These are phyloP conservation scores for Botryotinia narcissicola DNA, from an alignment of 2,329 filamentous ascomycete species.

Conservation along the genomic window DNA sequence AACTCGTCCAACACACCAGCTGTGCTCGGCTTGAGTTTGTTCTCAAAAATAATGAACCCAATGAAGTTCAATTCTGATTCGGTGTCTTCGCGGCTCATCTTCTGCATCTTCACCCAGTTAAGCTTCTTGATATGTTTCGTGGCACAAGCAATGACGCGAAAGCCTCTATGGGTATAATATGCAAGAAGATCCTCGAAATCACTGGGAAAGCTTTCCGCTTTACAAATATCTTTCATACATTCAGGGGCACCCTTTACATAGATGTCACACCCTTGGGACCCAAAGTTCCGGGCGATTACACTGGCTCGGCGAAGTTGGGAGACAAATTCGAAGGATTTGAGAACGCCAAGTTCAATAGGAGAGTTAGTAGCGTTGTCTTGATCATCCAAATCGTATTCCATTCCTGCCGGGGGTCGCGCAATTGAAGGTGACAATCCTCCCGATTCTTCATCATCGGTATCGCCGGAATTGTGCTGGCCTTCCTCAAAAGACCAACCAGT, in stretches of 20 bases:
- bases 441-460: conserved; percentile 70
- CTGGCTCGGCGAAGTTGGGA: conserved; percentile 89
- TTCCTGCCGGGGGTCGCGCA: conserved; percentile 70
- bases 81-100: conserved; percentile 83
- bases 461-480: conserved; percentile 65
- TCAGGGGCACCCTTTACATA: conserved; percentile 97
- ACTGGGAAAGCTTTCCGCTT: conserved; percentile 74
- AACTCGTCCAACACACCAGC: conserved; percentile 79
- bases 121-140: conserved; percentile 84
- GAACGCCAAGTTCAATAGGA: conserved; percentile 80
- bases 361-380: conserved; percentile 39
- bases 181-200: conserved; percentile 89
- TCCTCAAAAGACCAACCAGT: conserved; percentile 92
- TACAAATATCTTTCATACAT: conserved; percentile 92
- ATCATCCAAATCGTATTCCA: conserved; percentile 57
- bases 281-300: conserved; percentile 86
- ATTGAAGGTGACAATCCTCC: conserved; percentile 80
- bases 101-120: conserved; percentile 91
- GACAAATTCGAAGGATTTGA: conserved; percentile 92
- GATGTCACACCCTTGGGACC: conserved; percentile 77
- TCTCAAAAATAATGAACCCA: conserved; percentile 98
- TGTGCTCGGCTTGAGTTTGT: conserved; percentile 91
- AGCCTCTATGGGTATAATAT: conserved; percentile 93
- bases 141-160: conserved; percentile 93
- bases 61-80: conserved; percentile 83